Percentiles rank a stretch among this genome's conserved stretches.
Conservation (phyloP, 352 stramenopile genomes). For the Phytophthora foliorum region DNA sequence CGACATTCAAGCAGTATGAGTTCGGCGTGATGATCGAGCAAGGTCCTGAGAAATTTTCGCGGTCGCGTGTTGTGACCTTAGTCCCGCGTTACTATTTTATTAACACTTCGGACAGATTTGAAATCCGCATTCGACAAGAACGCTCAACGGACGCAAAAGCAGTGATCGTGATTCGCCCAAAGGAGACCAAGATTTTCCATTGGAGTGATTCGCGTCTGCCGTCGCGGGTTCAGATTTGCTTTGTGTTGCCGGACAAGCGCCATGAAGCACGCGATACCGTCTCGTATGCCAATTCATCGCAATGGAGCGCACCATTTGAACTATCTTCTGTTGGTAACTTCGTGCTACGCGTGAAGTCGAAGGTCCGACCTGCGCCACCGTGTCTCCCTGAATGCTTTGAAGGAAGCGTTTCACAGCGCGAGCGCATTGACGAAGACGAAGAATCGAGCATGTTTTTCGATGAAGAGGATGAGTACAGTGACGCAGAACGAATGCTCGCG, state of each 20-base stretch:
- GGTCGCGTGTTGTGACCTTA: slow-evolving; percentile 82
- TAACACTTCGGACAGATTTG: slow-evolving; percentile 74
- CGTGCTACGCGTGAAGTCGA: slow-evolving; percentile 76
- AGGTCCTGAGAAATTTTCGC: slow-evolving; percentile 77
- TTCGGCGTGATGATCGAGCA: slow-evolving; percentile 91
- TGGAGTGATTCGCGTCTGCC: slow-evolving; percentile 77
- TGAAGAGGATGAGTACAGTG: slow-evolving; percentile 47
- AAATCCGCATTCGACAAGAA: slow-evolving; percentile 78
- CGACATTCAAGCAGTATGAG: slow-evolving; percentile 79
- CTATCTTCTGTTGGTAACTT: slow-evolving; percentile 85
- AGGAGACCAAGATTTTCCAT: slow-evolving; percentile 82
- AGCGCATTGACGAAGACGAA: slow-evolving; percentile 43
- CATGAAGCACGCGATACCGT: slow-evolving; percentile 27
- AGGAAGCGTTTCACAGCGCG: slow-evolving; percentile 24
- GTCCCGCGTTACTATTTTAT: slow-evolving; percentile 87
- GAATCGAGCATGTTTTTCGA: slow-evolving; percentile 42
- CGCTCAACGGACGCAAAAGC: slow-evolving; percentile 43
- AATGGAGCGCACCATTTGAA: slow-evolving; percentile 86
- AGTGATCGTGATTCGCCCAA: slow-evolving; percentile 54
- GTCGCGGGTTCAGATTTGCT: slow-evolving; percentile 77
- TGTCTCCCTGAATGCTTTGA: slow-evolving; percentile 60
- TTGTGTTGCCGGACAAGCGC: slow-evolving; percentile 54
- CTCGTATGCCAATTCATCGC: slow-evolving; percentile 54
- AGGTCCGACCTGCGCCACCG: slow-evolving; percentile 50
- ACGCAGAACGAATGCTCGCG: slow-evolving; percentile 46